phyloP scores from a whole-genome alignment of 208 protist species.

The Phytomonas francai region DNA sequence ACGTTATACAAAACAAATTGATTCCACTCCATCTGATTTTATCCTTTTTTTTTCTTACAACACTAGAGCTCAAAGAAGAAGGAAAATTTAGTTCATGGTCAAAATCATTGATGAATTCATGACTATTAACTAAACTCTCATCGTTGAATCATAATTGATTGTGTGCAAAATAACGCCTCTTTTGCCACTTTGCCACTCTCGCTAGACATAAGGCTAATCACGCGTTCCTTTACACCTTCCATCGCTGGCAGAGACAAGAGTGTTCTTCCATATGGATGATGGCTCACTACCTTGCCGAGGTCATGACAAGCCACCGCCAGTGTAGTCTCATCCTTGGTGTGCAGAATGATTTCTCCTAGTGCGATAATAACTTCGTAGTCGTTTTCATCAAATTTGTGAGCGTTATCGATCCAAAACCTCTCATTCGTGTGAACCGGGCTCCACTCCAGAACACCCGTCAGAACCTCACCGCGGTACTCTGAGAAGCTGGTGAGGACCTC shows the following conservation, averaged over 20 bases:
- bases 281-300: slow-evolving; percentile 87
- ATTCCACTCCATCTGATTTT: slow-evolving; percentile 2
- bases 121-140: slow-evolving; percentile 85
- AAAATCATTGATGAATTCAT: slow-evolving; percentile 9
- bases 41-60: slow-evolving; percentile 9
- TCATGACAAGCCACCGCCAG: slow-evolving; percentile 89
- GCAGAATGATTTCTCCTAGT: slow-evolving; percentile 77
- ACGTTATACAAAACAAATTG: neutral
- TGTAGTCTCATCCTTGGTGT: slow-evolving; percentile 43
- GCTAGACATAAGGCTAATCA: slow-evolving; percentile 84
- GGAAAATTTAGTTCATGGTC: slow-evolving; percentile 2
- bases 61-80: slow-evolving; percentile 6
- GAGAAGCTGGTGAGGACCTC: slow-evolving; percentile 88
- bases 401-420: slow-evolving; percentile 93
- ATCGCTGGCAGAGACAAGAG: slow-evolving; percentile 63
- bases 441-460: slow-evolving; percentile 85
- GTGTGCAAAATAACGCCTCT: slow-evolving; percentile 85
- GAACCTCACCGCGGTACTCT: slow-evolving; percentile 88
- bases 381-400: slow-evolving; percentile 82
- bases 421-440: slow-evolving; percentile 87
- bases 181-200: slow-evolving; percentile 67
- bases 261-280: slow-evolving; percentile 84
- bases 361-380: slow-evolving; percentile 86
- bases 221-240: slow-evolving; percentile 76
- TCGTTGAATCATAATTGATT: slow-evolving; percentile 92